Evolutionary conservation across 177 flowering plant species (phyloP).

Genomic region (Telopea speciosissima): DNA sequence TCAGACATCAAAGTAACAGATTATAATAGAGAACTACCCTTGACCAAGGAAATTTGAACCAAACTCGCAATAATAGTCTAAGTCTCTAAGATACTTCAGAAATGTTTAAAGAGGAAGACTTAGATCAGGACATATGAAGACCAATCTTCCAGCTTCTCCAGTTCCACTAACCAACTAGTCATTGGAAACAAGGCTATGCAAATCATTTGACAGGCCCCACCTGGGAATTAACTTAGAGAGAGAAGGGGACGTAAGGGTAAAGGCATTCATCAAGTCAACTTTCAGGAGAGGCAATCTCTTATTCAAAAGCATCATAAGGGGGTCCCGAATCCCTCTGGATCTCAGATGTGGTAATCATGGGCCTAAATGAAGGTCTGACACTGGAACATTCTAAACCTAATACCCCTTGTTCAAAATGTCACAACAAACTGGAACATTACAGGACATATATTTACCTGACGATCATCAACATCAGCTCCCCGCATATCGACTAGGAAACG

Average conservation of each 20-base stretch:
- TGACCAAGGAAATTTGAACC: neutral
- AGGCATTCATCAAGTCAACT: too few relatives aligned
- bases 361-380: neutral
- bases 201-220: neutral
- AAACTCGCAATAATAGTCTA: neutral
- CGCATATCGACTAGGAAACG: slow-evolving; percentile 97
- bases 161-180: neutral
- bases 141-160: neutral
- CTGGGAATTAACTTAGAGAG: neutral
- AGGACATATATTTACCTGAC: slow-evolving; percentile 50
- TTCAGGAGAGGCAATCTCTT: too few relatives aligned
- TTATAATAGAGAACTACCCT: neutral
- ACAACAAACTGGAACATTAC: neutral
- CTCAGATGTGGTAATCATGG: neutral
- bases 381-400: neutral
- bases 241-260: too few relatives aligned
- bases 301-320: neutral
- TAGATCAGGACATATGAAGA: neutral
- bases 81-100: neutral
- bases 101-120: slow-evolving; percentile 2
- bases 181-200: neutral
- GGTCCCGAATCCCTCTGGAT: neutral
- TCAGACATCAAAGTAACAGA: neutral
- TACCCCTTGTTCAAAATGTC: neutral
- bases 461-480: slow-evolving; percentile 88